These are phyloP conservation scores for Carex scoparia DNA, from an alignment of 176 grass and related monocot species.

Conservation along the genomic window DNA sequence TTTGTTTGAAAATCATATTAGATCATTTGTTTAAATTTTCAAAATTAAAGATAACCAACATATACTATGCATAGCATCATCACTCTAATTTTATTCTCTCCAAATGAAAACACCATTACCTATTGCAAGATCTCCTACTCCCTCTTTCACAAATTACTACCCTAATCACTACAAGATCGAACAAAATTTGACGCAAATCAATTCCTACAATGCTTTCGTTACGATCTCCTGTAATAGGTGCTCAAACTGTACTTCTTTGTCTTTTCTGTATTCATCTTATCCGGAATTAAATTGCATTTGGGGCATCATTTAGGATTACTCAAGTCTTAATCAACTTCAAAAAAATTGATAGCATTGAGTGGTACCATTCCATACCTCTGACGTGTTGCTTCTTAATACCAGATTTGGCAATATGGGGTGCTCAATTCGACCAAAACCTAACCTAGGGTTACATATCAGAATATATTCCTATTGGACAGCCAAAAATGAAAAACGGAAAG, in stretches of 20 bases:
- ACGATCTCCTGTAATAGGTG: neutral
- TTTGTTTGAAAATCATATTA: too few species aligned
- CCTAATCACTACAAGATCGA: neutral
- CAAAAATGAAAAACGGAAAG: neutral
- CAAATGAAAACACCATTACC: neutral
- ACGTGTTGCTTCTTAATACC: neutral
- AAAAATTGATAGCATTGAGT: neutral
- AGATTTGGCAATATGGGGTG: constrained; percentile 4
- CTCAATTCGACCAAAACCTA: constrained; percentile 8
- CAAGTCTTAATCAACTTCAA: neutral
- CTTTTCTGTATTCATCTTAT: neutral
- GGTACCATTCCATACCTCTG: neutral
- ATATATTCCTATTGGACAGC: constrained; percentile 8
- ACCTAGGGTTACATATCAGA: neutral
- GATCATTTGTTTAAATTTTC: too few species aligned
- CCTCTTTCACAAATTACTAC: neutral
- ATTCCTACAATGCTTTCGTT: neutral
- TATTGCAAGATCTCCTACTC: neutral
- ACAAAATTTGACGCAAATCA: neutral
- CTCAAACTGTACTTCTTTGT: neutral
- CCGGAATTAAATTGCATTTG: neutral
- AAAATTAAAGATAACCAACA: too few species aligned
- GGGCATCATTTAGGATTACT: neutral
- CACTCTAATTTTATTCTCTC: neutral
- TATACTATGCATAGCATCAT: too few species aligned